phyloP scores from a whole-genome alignment of 202 grass and related monocot species.

The Bolboschoenoplectus hybrid region DNA sequence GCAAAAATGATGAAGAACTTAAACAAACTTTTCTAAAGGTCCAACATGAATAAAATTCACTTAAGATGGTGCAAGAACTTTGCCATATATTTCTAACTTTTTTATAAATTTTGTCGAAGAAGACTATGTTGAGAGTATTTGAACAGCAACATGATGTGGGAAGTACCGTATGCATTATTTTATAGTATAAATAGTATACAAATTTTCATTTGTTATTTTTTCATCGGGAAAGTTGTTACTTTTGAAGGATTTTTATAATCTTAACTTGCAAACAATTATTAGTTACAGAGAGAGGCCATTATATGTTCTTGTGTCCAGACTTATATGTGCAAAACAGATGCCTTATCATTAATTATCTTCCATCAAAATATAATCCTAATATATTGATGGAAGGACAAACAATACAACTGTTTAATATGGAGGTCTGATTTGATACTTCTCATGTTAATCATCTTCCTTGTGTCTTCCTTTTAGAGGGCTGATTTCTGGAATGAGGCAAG shows the following conservation, averaged over 20 bases:
- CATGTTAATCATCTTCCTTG: neutral
- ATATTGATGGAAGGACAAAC: too few species aligned
- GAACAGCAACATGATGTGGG: neutral
- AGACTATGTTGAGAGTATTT: neutral
- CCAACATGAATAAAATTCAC: neutral
- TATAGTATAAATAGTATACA: neutral
- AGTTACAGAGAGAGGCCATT: neutral
- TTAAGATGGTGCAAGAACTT: neutral
- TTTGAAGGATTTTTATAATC: neutral
- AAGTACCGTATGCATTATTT: neutral
- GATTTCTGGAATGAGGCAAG: conserved; percentile 98
- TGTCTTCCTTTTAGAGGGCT: conserved; percentile 49
- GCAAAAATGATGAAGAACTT: neutral
- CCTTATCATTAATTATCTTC: neutral
- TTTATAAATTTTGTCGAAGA: neutral
- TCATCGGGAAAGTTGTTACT: neutral
- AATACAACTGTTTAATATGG: conserved; percentile 7
- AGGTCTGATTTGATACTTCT: neutral
- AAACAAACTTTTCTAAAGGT: neutral
- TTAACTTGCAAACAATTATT: neutral
- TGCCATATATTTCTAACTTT: neutral
- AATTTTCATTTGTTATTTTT: neutral
- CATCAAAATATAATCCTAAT: too few species aligned
- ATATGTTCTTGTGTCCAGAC: neutral
- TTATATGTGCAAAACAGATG: neutral